Evolutionary conservation across 2,329 filamentous ascomycete species (phyloP), one percentile per base, ranked within the genome.

Genomic region (Zymoseptoria tritici): DNA sequence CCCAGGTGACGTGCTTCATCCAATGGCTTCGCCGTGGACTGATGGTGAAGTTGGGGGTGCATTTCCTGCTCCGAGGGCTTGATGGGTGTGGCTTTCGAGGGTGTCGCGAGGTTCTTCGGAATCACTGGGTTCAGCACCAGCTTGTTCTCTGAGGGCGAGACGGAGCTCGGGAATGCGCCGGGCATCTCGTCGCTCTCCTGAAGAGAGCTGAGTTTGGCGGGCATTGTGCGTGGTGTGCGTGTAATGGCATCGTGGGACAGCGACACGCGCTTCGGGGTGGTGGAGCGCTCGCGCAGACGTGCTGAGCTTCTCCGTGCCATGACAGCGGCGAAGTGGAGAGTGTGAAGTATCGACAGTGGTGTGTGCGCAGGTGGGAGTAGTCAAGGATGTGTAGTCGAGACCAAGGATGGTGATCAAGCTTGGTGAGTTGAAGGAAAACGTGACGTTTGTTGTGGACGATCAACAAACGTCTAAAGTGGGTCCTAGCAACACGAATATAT

Each of bases 11-110:
- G 80, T 5, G 88, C 91, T 9, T 91, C 91, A 24, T 94, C 91
- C 1, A 88, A 84, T 52, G 89, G 80, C 57, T 88, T 89, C 62
- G 85, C 88, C 21, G 89, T 92, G 64, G 81, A 87, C 57, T 84
- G 81, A 59, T 94, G 90, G 59, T 85, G 84, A 71, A 89, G 89
- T 77, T 89, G 89, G 8, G 93, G 93, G 72, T 97, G 92, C 92
- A 97, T 97, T 73, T 96, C 91, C 61, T 86, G 85, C 64, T 82
- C 81, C 54, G 87, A 79, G 22, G 90, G 89, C 76, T 89, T 88
- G 66, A 88, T 78, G 5, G 85, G 81, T 3, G 85, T 85, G 13
- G 81, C 82, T 49, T 84, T 83, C 49, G 80, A 81, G 4, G 91
- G 91, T 1, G 89, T 80, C 58, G 57, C 77, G 20, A 58, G 67